These are phyloP conservation scores for Mycena filopes DNA, from an alignment of 768 basidiomycete species.

Conservation along the genomic window DNA sequence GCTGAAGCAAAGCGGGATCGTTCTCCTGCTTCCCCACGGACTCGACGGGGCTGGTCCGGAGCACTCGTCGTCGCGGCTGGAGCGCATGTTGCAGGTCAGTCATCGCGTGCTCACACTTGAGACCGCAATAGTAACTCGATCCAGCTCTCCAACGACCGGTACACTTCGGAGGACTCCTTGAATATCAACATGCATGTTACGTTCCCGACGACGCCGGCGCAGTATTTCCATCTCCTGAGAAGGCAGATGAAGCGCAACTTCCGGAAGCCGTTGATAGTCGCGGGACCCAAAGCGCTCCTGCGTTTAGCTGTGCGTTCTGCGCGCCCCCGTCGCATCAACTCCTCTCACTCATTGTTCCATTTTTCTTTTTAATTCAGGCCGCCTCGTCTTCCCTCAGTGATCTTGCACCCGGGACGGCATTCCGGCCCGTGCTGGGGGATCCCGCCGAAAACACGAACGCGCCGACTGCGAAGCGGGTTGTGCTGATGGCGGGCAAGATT, in stretches of 20 bases:
- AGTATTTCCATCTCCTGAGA: slow-evolving; percentile 93
- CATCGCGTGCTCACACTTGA: too few relatives aligned
- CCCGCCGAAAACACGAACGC: slow-evolving; percentile 42
- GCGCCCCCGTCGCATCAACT: not conserved
- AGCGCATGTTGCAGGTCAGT: slow-evolving; percentile 88
- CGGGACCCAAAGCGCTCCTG: slow-evolving; percentile 85
- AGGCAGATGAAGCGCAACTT: slow-evolving; percentile 88
- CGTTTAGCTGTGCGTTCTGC: slow-evolving; percentile 70
- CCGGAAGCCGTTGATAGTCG: slow-evolving; percentile 87
- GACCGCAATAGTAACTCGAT: too few relatives aligned
- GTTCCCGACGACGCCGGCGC: slow-evolving; percentile 89
- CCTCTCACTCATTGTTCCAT: too few relatives aligned
- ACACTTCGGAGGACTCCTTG: slow-evolving; percentile 44
- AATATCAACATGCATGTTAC: slow-evolving; percentile 88
- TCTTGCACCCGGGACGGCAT: slow-evolving; percentile 65
- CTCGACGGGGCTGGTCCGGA: slow-evolving; percentile 94
- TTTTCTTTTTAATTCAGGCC: slow-evolving; percentile 59
- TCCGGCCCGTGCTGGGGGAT: slow-evolving; percentile 77
- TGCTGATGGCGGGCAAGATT: slow-evolving; percentile 83
- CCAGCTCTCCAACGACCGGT: slow-evolving; percentile 85
- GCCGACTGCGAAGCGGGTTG: slow-evolving; percentile 65
- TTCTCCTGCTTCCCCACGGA: slow-evolving; percentile 89
- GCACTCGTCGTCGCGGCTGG: slow-evolving; percentile 89
- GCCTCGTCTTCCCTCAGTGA: slow-evolving; percentile 77
- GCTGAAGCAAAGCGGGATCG: slow-evolving; percentile 90